phyloP scores from a whole-genome alignment of 2,329 filamentous ascomycete genomes.

The Akanthomyces lecanii region DNA sequence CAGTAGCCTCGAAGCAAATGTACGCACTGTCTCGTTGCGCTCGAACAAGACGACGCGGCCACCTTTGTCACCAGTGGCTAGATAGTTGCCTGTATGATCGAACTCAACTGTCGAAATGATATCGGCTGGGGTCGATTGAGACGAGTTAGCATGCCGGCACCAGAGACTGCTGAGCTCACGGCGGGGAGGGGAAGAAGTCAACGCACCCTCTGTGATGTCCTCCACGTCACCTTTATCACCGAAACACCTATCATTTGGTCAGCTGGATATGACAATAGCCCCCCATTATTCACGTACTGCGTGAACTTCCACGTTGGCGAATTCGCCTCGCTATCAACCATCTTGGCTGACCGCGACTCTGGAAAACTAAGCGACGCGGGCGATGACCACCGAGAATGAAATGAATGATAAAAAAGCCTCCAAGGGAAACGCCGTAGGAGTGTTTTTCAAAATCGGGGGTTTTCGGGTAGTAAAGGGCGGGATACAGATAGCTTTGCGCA shows the following conservation, averaged over 20 bases:
- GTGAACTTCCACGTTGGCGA: conserved; percentile 99
- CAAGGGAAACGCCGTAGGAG: conserved; percentile 20
- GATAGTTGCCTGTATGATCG: conserved; percentile 84
- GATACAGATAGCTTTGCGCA: conserved; percentile 5
- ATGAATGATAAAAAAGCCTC: conserved; percentile 19
- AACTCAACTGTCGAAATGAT: conserved; percentile 92
- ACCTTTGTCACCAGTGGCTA: conserved; percentile 86
- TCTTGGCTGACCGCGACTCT: conserved; percentile 49
- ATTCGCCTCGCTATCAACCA: conserved; percentile 94
- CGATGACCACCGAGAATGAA: conserved; percentile 11
- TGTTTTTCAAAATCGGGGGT: neutral
- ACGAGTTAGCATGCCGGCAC: conserved; percentile 22
- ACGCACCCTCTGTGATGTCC: conserved; percentile 90
- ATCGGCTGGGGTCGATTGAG: conserved; percentile 55
- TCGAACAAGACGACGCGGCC: conserved; percentile 82
- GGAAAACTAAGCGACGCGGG: conserved; percentile 19
- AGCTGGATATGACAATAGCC: conserved; percentile 15
- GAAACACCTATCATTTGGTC: conserved; percentile 69
- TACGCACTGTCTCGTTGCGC: conserved; percentile 86
- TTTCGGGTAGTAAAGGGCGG: neutral
- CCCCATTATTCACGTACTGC: conserved; percentile 63
- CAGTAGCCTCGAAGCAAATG: conserved; percentile 4
- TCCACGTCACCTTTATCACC: conserved; percentile 99
- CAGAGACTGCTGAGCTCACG: conserved; percentile 15
- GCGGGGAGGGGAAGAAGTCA: conserved; percentile 18